These are phyloP conservation scores for Chaetomium sp. DNA, from an alignment of 2,329 filamentous ascomycete species.

Conservation along the genomic window DNA sequence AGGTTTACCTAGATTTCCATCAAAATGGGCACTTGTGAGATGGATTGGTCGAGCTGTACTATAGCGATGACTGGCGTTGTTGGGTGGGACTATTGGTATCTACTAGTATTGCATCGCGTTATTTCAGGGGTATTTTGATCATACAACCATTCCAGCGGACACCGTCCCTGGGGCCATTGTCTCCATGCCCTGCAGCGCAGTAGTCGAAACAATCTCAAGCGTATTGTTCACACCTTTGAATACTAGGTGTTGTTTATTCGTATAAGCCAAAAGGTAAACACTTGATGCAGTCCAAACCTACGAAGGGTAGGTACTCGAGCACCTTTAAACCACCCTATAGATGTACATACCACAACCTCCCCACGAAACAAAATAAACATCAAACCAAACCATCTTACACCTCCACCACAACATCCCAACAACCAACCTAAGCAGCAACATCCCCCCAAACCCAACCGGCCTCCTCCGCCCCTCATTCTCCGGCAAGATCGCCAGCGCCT, in stretches of 20 bases:
- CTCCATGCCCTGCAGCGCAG: too few relatives aligned
- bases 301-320: not conserved
- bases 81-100: conserved; percentile 5
- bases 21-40: not conserved
- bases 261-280: not conserved
- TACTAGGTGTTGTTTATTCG: not conserved
- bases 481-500: conserved; percentile 87
- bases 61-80: conserved; percentile 13
- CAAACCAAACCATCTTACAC: not conserved
- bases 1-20: not conserved
- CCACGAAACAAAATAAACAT: not conserved
- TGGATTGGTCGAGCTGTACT: conserved; percentile 6
- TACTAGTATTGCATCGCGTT: conserved; percentile 8
- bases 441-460: conserved; percentile 89
- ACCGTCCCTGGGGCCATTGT: not conserved
- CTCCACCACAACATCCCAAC: not conserved
- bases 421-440: conserved; percentile 39
- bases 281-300: not conserved
- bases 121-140: not conserved
- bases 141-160: not conserved
- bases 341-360: not conserved
- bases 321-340: not conserved
- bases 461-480: conserved; percentile 72
- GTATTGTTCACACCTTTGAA: not conserved
- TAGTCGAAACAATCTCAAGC: too few relatives aligned